A percentile compares a stretch with the other conserved stretches of the same genome.
phyloP scores from a whole-genome alignment of 2,329 filamentous ascomycete genomes.

The Xylaria sp. region DNA sequence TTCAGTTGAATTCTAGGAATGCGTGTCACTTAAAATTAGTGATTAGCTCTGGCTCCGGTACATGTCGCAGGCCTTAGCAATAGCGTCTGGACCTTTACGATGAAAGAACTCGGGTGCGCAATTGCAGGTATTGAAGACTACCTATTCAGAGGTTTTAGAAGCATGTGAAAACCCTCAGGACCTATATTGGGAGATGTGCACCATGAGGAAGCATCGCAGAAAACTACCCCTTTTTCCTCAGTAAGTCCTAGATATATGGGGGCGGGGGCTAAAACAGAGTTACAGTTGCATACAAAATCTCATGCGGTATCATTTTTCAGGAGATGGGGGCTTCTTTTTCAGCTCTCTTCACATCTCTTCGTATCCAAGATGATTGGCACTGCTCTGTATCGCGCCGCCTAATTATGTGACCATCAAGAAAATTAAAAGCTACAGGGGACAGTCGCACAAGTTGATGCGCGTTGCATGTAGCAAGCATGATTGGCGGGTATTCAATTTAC shows the following conservation, averaged over 20 bases:
- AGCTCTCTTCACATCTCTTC: neutral
- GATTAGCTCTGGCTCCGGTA: neutral
- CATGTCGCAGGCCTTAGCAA: neutral
- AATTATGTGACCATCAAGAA: neutral
- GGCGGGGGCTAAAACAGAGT: neutral
- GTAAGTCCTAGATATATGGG: neutral
- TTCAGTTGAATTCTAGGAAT: too few species aligned
- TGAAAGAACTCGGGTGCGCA: neutral
- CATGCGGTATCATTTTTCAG: neutral
- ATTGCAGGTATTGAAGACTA: neutral
- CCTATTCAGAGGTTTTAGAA: neutral
- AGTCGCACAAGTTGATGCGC: neutral
- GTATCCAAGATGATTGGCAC: neutral
- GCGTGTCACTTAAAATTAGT: neutral
- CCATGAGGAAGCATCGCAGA: neutral
- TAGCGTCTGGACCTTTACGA: neutral
- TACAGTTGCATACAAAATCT: neutral
- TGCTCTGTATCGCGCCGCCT: neutral
- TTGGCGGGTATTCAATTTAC: neutral
- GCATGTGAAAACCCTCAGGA: neutral
- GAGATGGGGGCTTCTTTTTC: neutral
- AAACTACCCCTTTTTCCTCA: neutral
- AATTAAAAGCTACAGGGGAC: neutral
- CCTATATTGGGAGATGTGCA: neutral
- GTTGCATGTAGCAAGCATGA: neutral